Base-by-base conservation (phyloP, 2,329 filamentous ascomycete species). In the Nannizziopsis barbatae region DNA sequence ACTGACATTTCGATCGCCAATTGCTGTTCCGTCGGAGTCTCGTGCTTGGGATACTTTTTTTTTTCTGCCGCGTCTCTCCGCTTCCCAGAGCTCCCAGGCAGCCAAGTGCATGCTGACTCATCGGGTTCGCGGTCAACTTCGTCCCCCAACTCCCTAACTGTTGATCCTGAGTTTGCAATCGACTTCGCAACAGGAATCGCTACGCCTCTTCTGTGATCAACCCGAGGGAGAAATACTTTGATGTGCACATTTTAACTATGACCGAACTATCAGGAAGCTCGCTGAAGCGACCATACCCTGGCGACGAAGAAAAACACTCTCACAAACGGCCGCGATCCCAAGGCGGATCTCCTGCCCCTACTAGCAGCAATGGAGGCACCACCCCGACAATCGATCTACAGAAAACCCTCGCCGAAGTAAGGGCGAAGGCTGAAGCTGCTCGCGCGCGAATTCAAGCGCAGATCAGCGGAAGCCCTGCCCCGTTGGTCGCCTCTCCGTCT, bases 261-360 rank as follows among this genome's bases (percentile, higher is more conserved):
- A 64, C 69, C 50, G 68, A 71, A 55, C 50, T 60, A 51, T 63
- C 67, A 44, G 60, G 61, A 52, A 70, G 65, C 55, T 56, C 63
- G 56, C 63, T 74, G 58, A 74, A 74, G 62, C 64, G 71, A 55
- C 67, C 68, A 65, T 68, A 71, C 59, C 65, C 69, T 43, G 68
- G 70, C 59, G 69, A 71, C 53, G 67, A 71, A 57, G 65, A 63
- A 46, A 58, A 61, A 51, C 66, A 67, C 55, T 57, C 65, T 18
- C 68, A 71, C 57, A 74, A 74, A 58, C 66, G 66, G 58, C 62
- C 69, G 50, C 68, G 71, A 47, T 74, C 71, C 47, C 72, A 71
- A 55, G 60, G 73, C 71, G 71, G 70, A 50, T 73, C 71, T 20
- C 70, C 71, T 38, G 57, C 61, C 49, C 69, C 71, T 32, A 56